These are phyloP conservation scores for Cornus suecica DNA, from an alignment of 148 eudicot species.

Conservation along the genomic window DNA sequence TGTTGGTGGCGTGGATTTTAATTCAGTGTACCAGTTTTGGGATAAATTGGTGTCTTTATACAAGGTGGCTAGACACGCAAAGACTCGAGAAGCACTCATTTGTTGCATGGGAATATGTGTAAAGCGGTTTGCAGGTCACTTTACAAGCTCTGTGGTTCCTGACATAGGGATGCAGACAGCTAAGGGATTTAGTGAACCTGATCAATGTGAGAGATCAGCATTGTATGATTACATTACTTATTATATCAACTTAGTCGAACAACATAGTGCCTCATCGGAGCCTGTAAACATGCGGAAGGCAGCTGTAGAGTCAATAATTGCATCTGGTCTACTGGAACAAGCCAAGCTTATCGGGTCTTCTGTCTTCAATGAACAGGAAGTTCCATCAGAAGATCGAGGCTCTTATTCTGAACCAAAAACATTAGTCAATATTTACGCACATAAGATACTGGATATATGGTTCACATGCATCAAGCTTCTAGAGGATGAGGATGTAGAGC, in stretches of 20 bases:
- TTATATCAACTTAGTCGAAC: slow-evolving; percentile 51
- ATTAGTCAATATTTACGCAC: slow-evolving; percentile 41
- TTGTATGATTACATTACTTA: slow-evolving; percentile 49
- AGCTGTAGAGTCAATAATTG: slow-evolving; percentile 78
- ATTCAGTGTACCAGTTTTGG: slow-evolving; percentile 66
- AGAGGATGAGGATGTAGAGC: slow-evolving; percentile 80
- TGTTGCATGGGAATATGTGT: slow-evolving; percentile 61
- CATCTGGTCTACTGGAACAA: slow-evolving; percentile 80
- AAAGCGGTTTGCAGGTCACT: slow-evolving; percentile 37
- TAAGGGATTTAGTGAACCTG: slow-evolving; percentile 17
- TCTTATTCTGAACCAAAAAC: slow-evolving; percentile 27
- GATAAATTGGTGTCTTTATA: slow-evolving; percentile 56
- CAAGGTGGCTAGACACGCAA: slow-evolving; percentile 55
- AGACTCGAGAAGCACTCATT: slow-evolving; percentile 64
- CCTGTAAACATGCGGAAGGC: slow-evolving; percentile 80
- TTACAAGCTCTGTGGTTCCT: slow-evolving; percentile 23
- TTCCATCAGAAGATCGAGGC: slow-evolving; percentile 28
- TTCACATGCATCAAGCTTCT: slow-evolving; percentile 77
- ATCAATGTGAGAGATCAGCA: slow-evolving; percentile 26
- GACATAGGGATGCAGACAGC: slow-evolving; percentile 11
- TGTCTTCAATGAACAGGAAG: slow-evolving; percentile 28
- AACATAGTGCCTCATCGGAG: slow-evolving; percentile 72
- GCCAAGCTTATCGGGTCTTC: slow-evolving; percentile 48
- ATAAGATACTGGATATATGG: slow-evolving; percentile 62
- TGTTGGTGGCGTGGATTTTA: slow-evolving; percentile 56